phyloP scores from a whole-genome alignment of 2,329 filamentous ascomycete species.

The Alternaria rosae region DNA sequence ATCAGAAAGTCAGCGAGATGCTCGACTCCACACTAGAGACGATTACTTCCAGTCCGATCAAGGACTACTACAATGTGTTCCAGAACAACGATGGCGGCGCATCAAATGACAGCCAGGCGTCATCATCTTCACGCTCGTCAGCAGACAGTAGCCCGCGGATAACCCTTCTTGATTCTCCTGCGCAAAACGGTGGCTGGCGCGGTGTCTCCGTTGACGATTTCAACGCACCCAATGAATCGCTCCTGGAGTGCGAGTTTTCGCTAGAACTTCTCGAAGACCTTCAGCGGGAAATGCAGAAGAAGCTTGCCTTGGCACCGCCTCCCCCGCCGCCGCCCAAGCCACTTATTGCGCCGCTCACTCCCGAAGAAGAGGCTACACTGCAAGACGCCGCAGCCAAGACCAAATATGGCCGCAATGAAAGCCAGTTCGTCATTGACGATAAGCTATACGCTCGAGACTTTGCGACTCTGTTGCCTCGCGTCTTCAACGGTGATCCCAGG shows the following conservation, averaged over 20 bases:
- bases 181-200: conserved; percentile 12
- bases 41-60: conserved; percentile 20
- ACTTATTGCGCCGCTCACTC: conserved; percentile 28
- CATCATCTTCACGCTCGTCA: neutral
- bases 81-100: conserved; percentile 11
- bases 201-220: conserved; percentile 22
- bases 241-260: conserved; percentile 30
- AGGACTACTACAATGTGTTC: conserved; percentile 9
- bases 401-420: conserved; percentile 22
- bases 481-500: conserved; percentile 53
- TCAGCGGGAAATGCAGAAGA: conserved; percentile 20
- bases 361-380: conserved; percentile 23
- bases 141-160: conserved; percentile 1
- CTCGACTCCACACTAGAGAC: conserved; percentile 31
- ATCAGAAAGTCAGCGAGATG: conserved; percentile 33
- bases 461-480: conserved; percentile 58
- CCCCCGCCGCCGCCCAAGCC: conserved; percentile 20
- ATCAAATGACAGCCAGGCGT: neutral
- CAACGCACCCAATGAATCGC: conserved; percentile 24
- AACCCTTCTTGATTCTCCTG: neutral
- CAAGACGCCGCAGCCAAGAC: conserved; percentile 21
- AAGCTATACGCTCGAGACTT: conserved; percentile 68
- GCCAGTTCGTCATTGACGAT: conserved; percentile 17
- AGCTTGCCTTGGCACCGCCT: conserved; percentile 19
- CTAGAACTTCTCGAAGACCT: conserved; percentile 30